Conservation (phyloP, 345 rosid genomes). For the Trapa bicornis region DNA sequence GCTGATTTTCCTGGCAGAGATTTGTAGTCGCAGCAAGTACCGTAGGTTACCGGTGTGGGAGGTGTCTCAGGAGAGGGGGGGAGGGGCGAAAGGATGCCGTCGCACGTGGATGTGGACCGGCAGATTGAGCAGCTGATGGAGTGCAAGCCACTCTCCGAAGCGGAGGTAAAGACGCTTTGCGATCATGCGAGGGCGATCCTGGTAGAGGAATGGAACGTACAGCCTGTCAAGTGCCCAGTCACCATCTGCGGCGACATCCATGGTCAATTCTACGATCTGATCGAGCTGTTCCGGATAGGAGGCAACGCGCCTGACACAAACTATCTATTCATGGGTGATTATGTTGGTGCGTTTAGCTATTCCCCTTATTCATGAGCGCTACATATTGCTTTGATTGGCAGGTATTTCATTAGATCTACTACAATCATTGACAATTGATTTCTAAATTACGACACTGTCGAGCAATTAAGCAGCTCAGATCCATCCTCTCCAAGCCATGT, state of each 20-base stretch:
- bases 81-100: conserved; percentile 43
- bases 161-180: conserved; percentile 84
- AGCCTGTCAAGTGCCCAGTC: conserved; percentile 98
- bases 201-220: conserved; percentile 99
- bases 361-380: not conserved
- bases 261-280: conserved; percentile 94
- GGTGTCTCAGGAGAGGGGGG: conserved; percentile 1
- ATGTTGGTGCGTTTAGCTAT: conserved; percentile 56
- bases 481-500: too few species aligned
- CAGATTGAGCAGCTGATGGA: conserved; percentile 98
- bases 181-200: conserved; percentile 96
- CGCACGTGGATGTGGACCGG: conserved; percentile 91
- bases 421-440: not conserved
- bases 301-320: conserved; percentile 95
- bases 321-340: conserved; percentile 98
- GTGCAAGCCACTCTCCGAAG: conserved; percentile 83
- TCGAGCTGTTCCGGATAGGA: conserved; percentile 91
- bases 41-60: not conserved
- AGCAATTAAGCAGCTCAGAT: too few species aligned
- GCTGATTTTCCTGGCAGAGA: conserved; percentile 1
- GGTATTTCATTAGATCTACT: not conserved
- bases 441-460: not conserved
- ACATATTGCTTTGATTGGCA: not conserved
- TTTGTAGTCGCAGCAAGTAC: not conserved
- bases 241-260: conserved; percentile 99